Base-by-base conservation (phyloP, 305 asterid species). In the Nicotiana rustica region DNA sequence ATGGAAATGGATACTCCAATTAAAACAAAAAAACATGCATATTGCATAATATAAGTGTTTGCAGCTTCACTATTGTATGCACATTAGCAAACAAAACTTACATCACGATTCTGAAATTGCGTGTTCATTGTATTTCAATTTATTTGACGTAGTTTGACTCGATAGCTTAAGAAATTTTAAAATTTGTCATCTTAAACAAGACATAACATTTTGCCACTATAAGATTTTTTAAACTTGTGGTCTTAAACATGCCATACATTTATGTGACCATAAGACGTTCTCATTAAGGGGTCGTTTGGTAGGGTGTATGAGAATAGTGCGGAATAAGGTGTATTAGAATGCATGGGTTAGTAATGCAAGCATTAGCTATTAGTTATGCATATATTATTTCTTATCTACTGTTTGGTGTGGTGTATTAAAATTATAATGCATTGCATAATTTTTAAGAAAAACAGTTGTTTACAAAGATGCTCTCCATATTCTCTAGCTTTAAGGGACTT, bases 21-120 rank as follows among this genome's bases (percentile, higher is more conserved):
- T 19, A 73, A 25, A 49, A 73, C 21, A 1, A 47, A 73, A 73
- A 49, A 10, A 12, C 60, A 41, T 25, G 8, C 64, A 49, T 3
- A 73, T 14, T 21, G 62, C 62, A 49, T 1, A 9, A 49, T 49
- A 25, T 6, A 25, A 73, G 62, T 25, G 44, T 38, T 49, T 25
- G 79, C 61, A 73, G 15, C 7, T 73, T 49, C 79, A 49, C 14
- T 49, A 73, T 9, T 49, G 41, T 73, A 49, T 49, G 21, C 15
- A 49, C 79, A 73, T 73, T 14, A 49, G 25, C 62, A 21, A 73
- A 49, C 62, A 71, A 73, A 73, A 13, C 64, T 49, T 73, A 14
- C 21, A 25, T 47, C 62, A 14, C 3, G 14, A 49, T 49, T 49
- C 12, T 8, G 25, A 21, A 49, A 13, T 44, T 5, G 14, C 9